Base-by-base conservation (phyloP, 257 asterid species). In the Haberlea rhodopensis region DNA sequence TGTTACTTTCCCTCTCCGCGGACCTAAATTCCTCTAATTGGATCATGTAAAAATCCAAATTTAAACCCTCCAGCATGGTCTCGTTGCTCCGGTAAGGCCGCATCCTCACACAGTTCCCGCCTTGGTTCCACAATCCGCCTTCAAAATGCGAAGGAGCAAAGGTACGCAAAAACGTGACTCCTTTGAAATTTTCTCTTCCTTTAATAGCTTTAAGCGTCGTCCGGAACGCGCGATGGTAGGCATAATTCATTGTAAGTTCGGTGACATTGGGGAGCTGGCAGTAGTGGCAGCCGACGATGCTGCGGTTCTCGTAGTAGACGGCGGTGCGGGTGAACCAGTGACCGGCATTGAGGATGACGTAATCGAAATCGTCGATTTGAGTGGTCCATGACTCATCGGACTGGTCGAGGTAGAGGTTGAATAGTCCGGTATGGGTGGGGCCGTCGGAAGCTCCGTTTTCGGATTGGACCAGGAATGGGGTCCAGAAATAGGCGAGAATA, bases 121-220 rank as follows among this genome's bases (percentile, higher is more conserved):
- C 94, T 2, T 45, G 75, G 66, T 83, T 67, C 90, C 89, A 85
- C 11, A 24, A 63, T 16, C 89, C 94, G 10, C 66, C 51, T 63
- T 83, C 94, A 70, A 79, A 83, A 53, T 85, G 94, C 63, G 84
- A 72, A 37, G 94, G 94, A 28, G 90, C 75, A 53, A 68, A 81
- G 45, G 94, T 80, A 20, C 94, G 80, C 34, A 85, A 28, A 51
- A 81, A 62, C 49, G 67, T 60, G 28, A 77, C 53, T 22, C 81
- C 84, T 22, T 16, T 53, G 70, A 60, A 75, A 2, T 22, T 48
- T 27, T 60, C 5, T 8, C 78, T 20, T 0, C 60, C 48, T 66
- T 78, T 49, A 24, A 79, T 63, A 68, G 73, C 60, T 20, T 19
- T 26, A 5, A 62, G 40, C 40, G 89, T 70, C 53, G 89, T 78